These are phyloP conservation scores for Eucalyptus polybractea DNA, from an alignment of 345 rosid species.

Conservation along the genomic window DNA sequence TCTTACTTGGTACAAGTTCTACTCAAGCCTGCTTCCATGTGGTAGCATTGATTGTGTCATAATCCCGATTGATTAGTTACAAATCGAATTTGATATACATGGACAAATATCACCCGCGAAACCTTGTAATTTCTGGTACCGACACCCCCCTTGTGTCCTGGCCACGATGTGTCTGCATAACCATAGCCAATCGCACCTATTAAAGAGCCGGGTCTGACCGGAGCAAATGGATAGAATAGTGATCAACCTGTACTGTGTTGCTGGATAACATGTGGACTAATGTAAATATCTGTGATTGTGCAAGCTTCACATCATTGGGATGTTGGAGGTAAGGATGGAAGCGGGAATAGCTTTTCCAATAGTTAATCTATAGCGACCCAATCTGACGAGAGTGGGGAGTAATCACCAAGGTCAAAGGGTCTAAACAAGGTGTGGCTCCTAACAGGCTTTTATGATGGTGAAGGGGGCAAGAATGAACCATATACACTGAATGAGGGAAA, in stretches of 20 bases:
- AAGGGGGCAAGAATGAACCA: neutral
- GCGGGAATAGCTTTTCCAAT: neutral
- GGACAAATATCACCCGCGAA: neutral
- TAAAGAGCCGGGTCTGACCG: neutral
- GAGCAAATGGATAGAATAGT: neutral
- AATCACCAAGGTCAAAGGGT: accelerated
- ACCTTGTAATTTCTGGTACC: neutral
- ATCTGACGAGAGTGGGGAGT: neutral
- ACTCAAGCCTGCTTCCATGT: neutral
- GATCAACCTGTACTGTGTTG: neutral
- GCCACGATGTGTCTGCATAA: neutral
- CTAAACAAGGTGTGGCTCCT: neutral
- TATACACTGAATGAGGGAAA: neutral
- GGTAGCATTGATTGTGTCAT: neutral
- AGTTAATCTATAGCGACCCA: accelerated
- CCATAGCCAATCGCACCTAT: neutral
- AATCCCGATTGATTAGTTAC: neutral
- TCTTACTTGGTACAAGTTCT: neutral
- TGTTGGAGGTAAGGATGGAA: neutral
- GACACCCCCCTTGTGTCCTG: neutral
- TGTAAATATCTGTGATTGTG: neutral
- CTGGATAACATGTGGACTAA: neutral
- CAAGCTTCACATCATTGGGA: neutral
- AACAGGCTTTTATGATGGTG: neutral
- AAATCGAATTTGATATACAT: too few species aligned